These are phyloP conservation scores for Lentinula boryana DNA, from an alignment of 768 basidiomycete genomes.

Conservation along the genomic window DNA sequence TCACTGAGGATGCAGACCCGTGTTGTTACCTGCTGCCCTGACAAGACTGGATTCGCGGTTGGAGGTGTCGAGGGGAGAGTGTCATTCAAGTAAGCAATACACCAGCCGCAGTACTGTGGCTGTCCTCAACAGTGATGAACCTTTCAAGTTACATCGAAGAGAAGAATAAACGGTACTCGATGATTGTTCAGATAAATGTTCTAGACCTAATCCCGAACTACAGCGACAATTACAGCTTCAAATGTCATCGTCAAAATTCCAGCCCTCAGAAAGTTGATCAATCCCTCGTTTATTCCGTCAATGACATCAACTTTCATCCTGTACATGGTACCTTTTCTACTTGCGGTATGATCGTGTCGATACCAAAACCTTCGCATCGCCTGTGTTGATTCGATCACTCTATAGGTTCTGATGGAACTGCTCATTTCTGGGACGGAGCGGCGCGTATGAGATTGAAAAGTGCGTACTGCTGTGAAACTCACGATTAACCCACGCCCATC, in stretches of 20 bases:
- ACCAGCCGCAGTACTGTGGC: too few species aligned
- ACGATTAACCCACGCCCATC: not conserved
- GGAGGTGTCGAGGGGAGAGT: constrained; percentile 90
- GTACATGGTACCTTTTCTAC: constrained; percentile 83
- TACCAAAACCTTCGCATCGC: constrained; percentile 5
- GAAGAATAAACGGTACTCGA: constrained; percentile 59
- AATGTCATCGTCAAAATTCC: constrained; percentile 65
- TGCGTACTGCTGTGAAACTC: constrained; percentile 31
- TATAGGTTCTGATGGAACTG: constrained; percentile 73
- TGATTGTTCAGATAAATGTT: not conserved
- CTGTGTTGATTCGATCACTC: not conserved
- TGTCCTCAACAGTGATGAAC: too few species aligned
- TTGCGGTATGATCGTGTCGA: constrained; percentile 37
- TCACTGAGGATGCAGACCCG: constrained; percentile 93
- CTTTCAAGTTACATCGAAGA: constrained; percentile 73
- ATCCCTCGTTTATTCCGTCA: constrained; percentile 74
- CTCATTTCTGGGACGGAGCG: constrained; percentile 95
- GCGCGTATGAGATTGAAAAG: constrained; percentile 84
- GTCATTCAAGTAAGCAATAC: constrained; percentile 70
- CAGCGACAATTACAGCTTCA: constrained; percentile 84
- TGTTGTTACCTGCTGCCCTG: constrained; percentile 77
- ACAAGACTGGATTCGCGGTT: constrained; percentile 68
- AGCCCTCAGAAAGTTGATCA: constrained; percentile 54
- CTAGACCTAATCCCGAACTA: not conserved
- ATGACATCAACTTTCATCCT: constrained; percentile 83